Evolutionary conservation across 306 rosid species (phyloP).

Genomic region (Gastrolobium bilobum): DNA sequence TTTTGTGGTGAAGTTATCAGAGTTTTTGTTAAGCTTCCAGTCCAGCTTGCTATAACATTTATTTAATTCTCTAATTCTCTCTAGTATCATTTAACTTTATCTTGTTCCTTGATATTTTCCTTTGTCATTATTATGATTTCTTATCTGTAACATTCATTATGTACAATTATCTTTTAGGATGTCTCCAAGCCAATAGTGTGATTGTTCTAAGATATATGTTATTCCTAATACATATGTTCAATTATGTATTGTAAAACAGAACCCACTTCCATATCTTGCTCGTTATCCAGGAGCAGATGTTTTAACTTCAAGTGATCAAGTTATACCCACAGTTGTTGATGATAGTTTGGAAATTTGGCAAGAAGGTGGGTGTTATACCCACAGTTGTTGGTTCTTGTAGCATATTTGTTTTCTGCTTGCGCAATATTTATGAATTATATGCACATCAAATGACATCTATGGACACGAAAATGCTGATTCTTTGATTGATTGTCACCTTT

Average conservation of each 20-base stretch:
- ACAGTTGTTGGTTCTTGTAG: slow-evolving; percentile 35
- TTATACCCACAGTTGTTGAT: slow-evolving; percentile 88
- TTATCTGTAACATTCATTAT: slow-evolving; percentile 13
- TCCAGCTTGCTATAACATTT: slow-evolving; percentile 27
- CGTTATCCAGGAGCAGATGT: slow-evolving; percentile 92
- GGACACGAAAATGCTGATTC: slow-evolving; percentile 22
- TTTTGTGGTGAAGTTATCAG: slow-evolving; percentile 10
- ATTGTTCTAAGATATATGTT: slow-evolving; percentile 22
- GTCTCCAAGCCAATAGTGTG: slow-evolving; percentile 33
- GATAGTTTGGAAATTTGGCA: slow-evolving; percentile 86
- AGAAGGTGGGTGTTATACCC: slow-evolving; percentile 71
- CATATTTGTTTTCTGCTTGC: background rate
- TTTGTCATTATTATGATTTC: slow-evolving; percentile 12
- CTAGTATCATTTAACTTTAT: slow-evolving; percentile 2
- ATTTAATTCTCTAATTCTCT: background rate
- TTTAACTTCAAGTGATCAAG: slow-evolving; percentile 93
- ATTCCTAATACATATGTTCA: slow-evolving; percentile 44
- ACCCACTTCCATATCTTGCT: slow-evolving; percentile 96
- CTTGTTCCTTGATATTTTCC: slow-evolving; percentile 3
- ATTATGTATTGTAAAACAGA: slow-evolving; percentile 67
- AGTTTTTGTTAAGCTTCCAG: slow-evolving; percentile 25
- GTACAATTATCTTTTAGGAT: slow-evolving; percentile 9
- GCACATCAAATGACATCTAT: slow-evolving; percentile 22
- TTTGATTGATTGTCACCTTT: slow-evolving; percentile 25
- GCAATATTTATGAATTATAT: slow-evolving; percentile 12